Base-by-base conservation (phyloP, 1,284 basidiomycete genomes). In the Amylostereum chailletii region DNA sequence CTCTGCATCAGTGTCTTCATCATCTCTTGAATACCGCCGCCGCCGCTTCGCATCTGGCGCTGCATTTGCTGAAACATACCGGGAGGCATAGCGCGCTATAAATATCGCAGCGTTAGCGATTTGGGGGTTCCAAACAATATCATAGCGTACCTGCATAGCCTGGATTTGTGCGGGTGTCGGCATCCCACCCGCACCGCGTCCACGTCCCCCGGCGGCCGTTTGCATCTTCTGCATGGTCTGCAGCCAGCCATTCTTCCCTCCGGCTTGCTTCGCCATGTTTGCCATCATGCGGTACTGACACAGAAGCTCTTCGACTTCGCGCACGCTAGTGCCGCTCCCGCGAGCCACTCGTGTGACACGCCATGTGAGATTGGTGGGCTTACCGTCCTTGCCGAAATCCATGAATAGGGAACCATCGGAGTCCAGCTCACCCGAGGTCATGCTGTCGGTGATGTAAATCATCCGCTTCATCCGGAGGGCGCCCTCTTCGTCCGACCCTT, bases 371-470 rank as follows among this genome's bases (percentile, higher is more conserved):
- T 80, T 86, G 8, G 77, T 73, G 1, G 91, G 90, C 61, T 88
- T 89, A 5, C 90, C 88, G 60, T 88, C 83, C 66, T 91, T 92
- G 47, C 83, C 86, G 55, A 77, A 72, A 56, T 87, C 83, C 77
- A 92, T 84, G 70, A 96, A 95, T 39, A 82, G 76, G 39, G 83
- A 73, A 8, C 95, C 96, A 64, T 99, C 95, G n/a, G 91, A 95
- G 69, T 99, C 94, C 50, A 99, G 81, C 68, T 99, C 96, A 49
- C 73, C 72, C 11, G 85, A 79, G 39, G 93, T 91, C 95, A 99
- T 99, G 60, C 90, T 93, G 68, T 99, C 95, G 27, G 93, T 97
- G 63, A 99, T 98, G 72, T 90, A 99, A 57, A 98, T 90, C 90
- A 99, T 94, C 54, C 94, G 85, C 71, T 98, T 98, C 83, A 99